Evolutionary conservation across 2,329 filamentous ascomycete species (phyloP), one percentile per base, ranked within the genome.

Genomic region (Colletotrichum coccodes): DNA sequence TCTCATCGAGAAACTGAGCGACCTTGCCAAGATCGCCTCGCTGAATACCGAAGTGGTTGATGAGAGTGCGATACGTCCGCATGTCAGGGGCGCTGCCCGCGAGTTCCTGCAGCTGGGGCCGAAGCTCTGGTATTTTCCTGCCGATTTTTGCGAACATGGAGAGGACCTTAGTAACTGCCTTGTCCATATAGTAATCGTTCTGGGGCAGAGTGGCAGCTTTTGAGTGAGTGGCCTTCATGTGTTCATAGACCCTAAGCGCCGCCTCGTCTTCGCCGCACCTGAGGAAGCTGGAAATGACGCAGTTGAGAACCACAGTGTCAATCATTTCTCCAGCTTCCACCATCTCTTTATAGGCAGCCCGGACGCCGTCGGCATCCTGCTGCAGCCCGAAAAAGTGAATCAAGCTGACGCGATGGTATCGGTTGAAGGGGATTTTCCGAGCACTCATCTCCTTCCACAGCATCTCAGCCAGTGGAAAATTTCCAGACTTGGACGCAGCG

Each of bases 281-380:
- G 49, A 98, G 85, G 23, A 98, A 86, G 2, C 94, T 91, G 0
- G 90, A 86, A 70, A 98, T 93, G 74, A 98, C 90, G 73, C 92
- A 93, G 76, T 98, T 98, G 78, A 98, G 85, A 16, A 94, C 92
- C 3, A 92, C 86, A 0, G 93, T 95, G 78, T 98, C 95, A 63
- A 99, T 90, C 70, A 98, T 90, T 78, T 98, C 94, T 38, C 94
- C 94, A 0, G 90, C 88, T 42, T 92, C 84, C n/a, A 98, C 92
- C 79, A 97, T 92, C 26, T 94, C 90, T 71, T 87, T 88, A 79
- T 98, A 99, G 0, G 93, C 91, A 36, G 87, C 87, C 50, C 94
- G 87, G 26, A 97, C 89, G 3, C 89, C 93, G 69, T 90, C 87
- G 3, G 91, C 90, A 76, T 98, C 92, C 70, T 88, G 83, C 73